Conservation (phyloP, 306 rosid genomes). For the Cucumis melo region DNA sequence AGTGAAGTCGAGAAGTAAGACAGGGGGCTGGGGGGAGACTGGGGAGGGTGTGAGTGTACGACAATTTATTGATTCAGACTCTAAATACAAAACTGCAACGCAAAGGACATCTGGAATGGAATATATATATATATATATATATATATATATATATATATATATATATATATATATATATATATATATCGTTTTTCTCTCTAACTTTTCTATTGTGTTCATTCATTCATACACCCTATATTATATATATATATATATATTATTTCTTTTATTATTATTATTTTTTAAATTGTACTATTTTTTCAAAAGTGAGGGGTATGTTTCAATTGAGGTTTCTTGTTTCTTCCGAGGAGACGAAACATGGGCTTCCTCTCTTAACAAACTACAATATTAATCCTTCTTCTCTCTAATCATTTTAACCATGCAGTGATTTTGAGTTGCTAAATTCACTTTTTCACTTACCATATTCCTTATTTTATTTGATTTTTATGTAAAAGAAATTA, state of each 20-base stretch:
- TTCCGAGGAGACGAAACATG: background rate
- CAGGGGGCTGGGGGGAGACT: background rate
- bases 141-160: too few relatives aligned
- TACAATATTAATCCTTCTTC: too few relatives aligned
- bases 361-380: background rate
- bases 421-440: too few relatives aligned
- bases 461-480: too few relatives aligned
- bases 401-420: too few relatives aligned
- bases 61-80: background rate
- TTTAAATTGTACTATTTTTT: too few relatives aligned
- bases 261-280: too few relatives aligned
- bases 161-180: too few relatives aligned
- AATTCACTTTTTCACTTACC: too few relatives aligned
- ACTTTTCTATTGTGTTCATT: background rate
- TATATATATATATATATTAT: too few relatives aligned
- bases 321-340: conserved; percentile 1
- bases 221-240: background rate
- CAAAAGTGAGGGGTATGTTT: background rate
- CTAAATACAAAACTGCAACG: conserved; percentile 6
- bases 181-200: background rate
- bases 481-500: too few relatives aligned
- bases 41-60: background rate
- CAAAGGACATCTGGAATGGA: background rate
- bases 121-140: too few relatives aligned
- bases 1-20: background rate